A percentile compares a stretch with the other conserved stretches of the same genome.
Evolutionary conservation across 768 basidiomycete species (phyloP).

Genomic region (Steccherinum ochraceum): DNA sequence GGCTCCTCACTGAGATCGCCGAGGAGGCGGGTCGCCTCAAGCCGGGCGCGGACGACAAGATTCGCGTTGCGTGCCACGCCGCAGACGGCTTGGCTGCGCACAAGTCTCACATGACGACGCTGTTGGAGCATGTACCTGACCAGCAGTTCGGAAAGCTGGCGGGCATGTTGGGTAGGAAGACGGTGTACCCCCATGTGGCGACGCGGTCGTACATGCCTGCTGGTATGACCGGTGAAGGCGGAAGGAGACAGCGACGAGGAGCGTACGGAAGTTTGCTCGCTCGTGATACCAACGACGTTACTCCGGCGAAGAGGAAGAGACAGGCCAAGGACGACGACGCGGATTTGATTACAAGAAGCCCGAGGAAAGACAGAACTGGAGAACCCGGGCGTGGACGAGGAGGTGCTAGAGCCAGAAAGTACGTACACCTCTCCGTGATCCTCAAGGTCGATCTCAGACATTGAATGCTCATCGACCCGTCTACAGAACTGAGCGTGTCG

Average conservation of each 20-base stretch:
- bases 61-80: conserved; percentile 86
- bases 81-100: conserved; percentile 80
- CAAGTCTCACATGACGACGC: conserved; percentile 50
- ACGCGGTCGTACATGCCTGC: conserved; percentile 61
- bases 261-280: conserved; percentile 50
- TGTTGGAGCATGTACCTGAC: conserved; percentile 58
- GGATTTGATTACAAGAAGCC: conserved; percentile 47
- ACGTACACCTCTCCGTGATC: conserved; percentile 19
- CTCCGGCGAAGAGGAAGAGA: conserved; percentile 61
- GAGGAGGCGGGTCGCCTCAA: conserved; percentile 90
- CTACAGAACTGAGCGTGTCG: conserved; percentile 52
- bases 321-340: conserved; percentile 56
- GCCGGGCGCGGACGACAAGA: conserved; percentile 96
- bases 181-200: conserved; percentile 72
- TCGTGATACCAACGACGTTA: conserved; percentile 43
- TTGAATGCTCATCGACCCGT: not conserved
- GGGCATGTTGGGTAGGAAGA: conserved; percentile 50
- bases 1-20: conserved; percentile 86
- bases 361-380: conserved; percentile 51
- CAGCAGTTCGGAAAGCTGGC: conserved; percentile 38
- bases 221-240: conserved; percentile 49
- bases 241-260: conserved; percentile 49
- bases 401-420: conserved; percentile 58
- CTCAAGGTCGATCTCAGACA: not conserved
- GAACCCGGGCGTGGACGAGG: conserved; percentile 36